Evolutionary conservation across 1,284 basidiomycete species (phyloP), one percentile per base, ranked within the genome.

Genomic region (Naganishia sp.): DNA sequence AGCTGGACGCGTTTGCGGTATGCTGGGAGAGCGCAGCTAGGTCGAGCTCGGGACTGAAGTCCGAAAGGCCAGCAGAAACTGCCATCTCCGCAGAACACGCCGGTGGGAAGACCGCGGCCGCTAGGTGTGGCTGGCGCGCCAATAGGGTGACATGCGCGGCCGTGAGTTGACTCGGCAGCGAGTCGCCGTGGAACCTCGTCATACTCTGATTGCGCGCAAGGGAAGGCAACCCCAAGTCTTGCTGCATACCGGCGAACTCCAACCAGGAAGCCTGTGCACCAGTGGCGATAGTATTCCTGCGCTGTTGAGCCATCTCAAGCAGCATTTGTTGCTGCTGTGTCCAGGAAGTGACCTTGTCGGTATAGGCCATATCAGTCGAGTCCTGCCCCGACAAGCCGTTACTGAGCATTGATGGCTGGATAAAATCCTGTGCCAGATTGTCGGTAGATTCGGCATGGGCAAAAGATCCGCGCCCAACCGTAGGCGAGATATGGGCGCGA

Each of bases 31-130:
- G 16, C 36, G 50, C 43, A 9, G 48, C 48, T 39, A 61, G 48
- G 25, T 36, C 48, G 25, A 36, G 48, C 43, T 61, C 59, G 11
- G n/a, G 36, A 11, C 33, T 61, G 59, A 42, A 61, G 13, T 61
- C 63, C 3, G 63, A 61, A 36, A 56, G 28, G 10, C 59, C 66
- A 13, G 66, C 63, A 50, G 44, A 55, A 1, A 64, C 60, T 43
- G 65, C 65, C 18, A 63, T 55, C 6, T 53, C 66, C 59, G 55
- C 59, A 10, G 68, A 60, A 36, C 45, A 63, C 6, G 68, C 55
- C 15, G 68, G 65, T 21, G 68, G 68, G 55, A 69, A 69, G 9
- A 63, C 68, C 11, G 68, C 68, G 3, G 68, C 65, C 9, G 68
- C 68, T 42, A 69, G 61, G 33, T 69, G 68, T 50, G 68, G 68